A percentile compares a stretch with the other conserved stretches of the same genome.
phyloP scores from a whole-genome alignment of 2,329 filamentous ascomycete species.

The Microsporum ferrugineum region DNA sequence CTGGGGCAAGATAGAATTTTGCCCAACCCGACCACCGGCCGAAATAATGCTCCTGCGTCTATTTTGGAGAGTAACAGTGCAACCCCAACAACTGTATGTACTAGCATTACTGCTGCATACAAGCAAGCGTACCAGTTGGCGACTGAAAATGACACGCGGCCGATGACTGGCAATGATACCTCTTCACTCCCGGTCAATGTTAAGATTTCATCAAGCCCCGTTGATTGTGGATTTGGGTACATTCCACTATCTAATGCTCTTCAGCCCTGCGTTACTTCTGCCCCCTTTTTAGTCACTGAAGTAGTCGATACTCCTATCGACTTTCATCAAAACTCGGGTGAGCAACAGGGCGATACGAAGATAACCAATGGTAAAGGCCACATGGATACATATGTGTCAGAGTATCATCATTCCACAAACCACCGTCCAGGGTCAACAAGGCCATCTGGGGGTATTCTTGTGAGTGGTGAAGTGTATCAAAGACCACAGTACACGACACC shows the following conservation, averaged over 20 bases:
- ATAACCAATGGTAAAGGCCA: background rate
- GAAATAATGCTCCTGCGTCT: conserved; percentile 10
- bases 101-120: conserved; percentile 1
- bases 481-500: background rate
- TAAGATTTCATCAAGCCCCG: conserved; percentile 10
- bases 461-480: conserved; percentile 9
- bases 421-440: background rate
- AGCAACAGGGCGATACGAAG: background rate
- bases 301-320: background rate
- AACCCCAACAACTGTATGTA: conserved; percentile 10
- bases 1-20: conserved; percentile 25
- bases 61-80: conserved; percentile 7
- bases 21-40: conserved; percentile 24
- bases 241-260: conserved; percentile 12
- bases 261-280: background rate
- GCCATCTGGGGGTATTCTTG: conserved; percentile 2
- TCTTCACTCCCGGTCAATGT: conserved; percentile 5
- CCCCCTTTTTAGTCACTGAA: background rate
- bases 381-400: conserved; percentile 4
- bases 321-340: background rate
- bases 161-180: background rate
- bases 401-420: conserved; percentile 6
- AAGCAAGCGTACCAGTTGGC: conserved; percentile 5
- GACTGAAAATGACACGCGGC: conserved; percentile 5
- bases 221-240: conserved; percentile 14